Percentiles rank a stretch among this genome's conserved stretches.
These are phyloP conservation scores for Gossypium schwendimanii DNA, from an alignment of 441 rosid genomes.

Conservation along the genomic window DNA sequence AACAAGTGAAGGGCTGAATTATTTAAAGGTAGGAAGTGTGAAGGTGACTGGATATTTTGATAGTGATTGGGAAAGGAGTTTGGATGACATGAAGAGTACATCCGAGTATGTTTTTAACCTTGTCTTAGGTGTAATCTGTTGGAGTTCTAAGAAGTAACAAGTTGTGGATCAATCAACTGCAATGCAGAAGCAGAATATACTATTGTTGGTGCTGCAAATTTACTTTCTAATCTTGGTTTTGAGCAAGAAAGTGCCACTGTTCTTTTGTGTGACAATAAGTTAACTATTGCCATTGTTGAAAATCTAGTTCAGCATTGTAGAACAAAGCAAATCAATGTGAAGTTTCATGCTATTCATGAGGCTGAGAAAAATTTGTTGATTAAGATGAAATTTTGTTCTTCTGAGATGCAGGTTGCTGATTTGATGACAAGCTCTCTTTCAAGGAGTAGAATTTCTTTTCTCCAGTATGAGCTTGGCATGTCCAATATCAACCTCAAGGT, in stretches of 20 bases:
- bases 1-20: background rate
- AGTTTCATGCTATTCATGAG: background rate
- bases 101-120: background rate
- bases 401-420: too few relatives aligned
- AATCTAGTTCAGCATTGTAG: background rate
- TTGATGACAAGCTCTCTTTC: too few relatives aligned
- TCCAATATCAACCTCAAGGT: background rate
- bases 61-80: background rate
- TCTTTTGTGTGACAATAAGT: background rate
- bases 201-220: background rate
- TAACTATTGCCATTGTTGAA: background rate
- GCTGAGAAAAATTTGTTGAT: background rate
- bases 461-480: background rate
- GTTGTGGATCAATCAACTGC: background rate
- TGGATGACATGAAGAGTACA: background rate
- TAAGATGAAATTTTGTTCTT: background rate
- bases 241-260: background rate
- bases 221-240: background rate
- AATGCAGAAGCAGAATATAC: background rate
- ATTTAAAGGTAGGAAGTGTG: background rate
- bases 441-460: background rate
- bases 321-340: too few relatives aligned
- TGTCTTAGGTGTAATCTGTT: background rate
- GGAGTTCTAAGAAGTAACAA: background rate
- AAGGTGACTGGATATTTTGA: background rate